Evolutionary conservation across 306 rosid species (phyloP), one percentile per base, ranked within the genome.

Genomic region (Acacia acuminata): DNA sequence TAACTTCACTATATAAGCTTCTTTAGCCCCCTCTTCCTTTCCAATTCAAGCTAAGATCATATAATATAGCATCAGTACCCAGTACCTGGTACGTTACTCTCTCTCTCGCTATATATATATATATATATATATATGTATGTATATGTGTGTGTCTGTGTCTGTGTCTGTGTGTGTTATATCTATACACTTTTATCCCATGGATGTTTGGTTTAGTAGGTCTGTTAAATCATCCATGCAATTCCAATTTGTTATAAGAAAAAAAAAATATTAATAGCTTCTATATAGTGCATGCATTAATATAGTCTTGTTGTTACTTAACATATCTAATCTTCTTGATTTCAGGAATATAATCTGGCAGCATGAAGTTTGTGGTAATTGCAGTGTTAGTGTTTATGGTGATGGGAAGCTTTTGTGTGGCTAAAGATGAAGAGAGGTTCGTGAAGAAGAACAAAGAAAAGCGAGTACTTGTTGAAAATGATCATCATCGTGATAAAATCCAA

Each of bases 1-100:
- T 72, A 56, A 7, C 42, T 30, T 81, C 75, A 43, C 88, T 89
- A 85, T 89, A 81, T 89, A 87, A 82, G 79, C 72, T 17, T 24
- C 73, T 80, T 38, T 9, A 75, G 9, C 77, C 44, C 74, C 71
- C 72, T 72, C 78, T 45, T 43, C 70, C 73, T 82, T 38, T 73
- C 83, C 63, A 14, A 48, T 14, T 44, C 38, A 79, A 75, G 11
- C 27, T 48, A 38, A 53, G 10, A 50, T 43, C n/a, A 42, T 32
- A 72, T 0, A 68, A 77, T 76, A 50, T 55, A 55, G 25, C 63
- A 8, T 25, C 12, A 1, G 1, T 48, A 30, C 14, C 45, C 14
- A 30, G 68, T 16, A 56, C 42, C 50, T 42, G 84, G 86, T 86
- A 69, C 68, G 84, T 63, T 47, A 53, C 22, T 38, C 15, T 12